A percentile compares a stretch with the other conserved stretches of the same genome.
Conservation (phyloP, 2,329 filamentous ascomycete species). For the Phialophora tarda region DNA sequence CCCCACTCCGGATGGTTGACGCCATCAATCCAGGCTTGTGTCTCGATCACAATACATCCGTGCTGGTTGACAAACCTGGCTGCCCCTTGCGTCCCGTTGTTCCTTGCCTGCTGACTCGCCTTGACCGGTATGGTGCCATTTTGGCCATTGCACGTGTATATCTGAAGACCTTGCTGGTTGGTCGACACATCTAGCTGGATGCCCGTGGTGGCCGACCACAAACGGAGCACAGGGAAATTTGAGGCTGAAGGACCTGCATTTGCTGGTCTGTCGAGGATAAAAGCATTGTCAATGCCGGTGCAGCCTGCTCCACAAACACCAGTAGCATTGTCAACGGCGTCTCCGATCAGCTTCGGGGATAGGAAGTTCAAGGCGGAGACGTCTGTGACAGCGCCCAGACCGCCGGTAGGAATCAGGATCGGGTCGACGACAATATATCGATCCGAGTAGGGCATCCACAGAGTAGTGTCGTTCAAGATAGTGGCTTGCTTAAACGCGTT, state of each 20-base stretch:
- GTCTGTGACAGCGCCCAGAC: constrained; percentile 77
- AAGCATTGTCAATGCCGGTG: constrained; percentile 76
- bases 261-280: constrained; percentile 52
- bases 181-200: constrained; percentile 81
- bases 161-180: constrained; percentile 85
- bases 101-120: constrained; percentile 54
- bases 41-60: constrained; percentile 88
- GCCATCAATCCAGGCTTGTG: constrained; percentile 90
- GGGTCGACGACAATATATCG: constrained; percentile 57
- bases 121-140: constrained; percentile 65
- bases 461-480: constrained; percentile 50
- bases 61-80: constrained; percentile 64
- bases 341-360: constrained; percentile 76
- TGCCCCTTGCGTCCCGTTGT: constrained; percentile 61
- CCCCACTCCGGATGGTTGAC: constrained; percentile 93
- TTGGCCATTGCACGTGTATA: constrained; percentile 81
- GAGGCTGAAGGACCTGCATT: constrained; percentile 41
- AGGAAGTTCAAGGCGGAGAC: constrained; percentile 70
- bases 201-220: constrained; percentile 72
- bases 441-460: constrained; percentile 54
- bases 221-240: constrained; percentile 60
- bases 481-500: constrained; percentile 54
- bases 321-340: constrained; percentile 66
- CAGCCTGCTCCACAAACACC: constrained; percentile 82
- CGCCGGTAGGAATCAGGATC: constrained; percentile 76